Base-by-base conservation (phyloP, 768 basidiomycete genomes). In the Paxillus involutus region DNA sequence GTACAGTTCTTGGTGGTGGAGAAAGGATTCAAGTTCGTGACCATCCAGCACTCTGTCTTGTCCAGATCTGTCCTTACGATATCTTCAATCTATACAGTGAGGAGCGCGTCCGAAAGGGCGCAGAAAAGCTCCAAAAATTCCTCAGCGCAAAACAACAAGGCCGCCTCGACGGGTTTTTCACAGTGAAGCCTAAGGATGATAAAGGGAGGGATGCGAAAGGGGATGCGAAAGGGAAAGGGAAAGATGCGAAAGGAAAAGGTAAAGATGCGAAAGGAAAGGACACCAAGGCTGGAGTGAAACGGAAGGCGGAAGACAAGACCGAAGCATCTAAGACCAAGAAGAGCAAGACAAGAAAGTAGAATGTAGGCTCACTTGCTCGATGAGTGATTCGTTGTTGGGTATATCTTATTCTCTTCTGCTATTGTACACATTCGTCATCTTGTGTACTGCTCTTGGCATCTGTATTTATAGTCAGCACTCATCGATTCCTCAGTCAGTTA, bases 151-250 rank as follows among this genome's bases (percentile, higher is more conserved):
- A 98, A 66, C 97, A 98, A 63, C 97, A 99, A 72, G 95, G 97
- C 9, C 86, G 97, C 10, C 78, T 99, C 13, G 97, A 98, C 63
- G 89, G 94, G 0, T 99, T 99, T 74, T 99, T 99, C 73, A 83
- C 86, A 1, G 83, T 85, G 11, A 85, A 89, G 63, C 71, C 82
- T 2, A 84, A 83, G 40, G 81, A 77, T 39, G 71, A 71, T 14
- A 72, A 72, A 10, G 29, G 49, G 2, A 80, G 84, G n/a, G 81
- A 73, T 30, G 69, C 63, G 9, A 72, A 71, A 12, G 60, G 64
- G 0, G n/a, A n/a, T n/a, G n/a, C n/a, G n/a, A 53, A 79, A 75
- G 65, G 68, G 81, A 52, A 91, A 87, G 81, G 71, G 5, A 66
- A 61, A 29, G 57, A 48, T 33, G 3, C 39, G 19, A 68, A 56